Evolutionary conservation across 139 green algal species (phyloP).

Genomic region (Picochlorum sp.): DNA sequence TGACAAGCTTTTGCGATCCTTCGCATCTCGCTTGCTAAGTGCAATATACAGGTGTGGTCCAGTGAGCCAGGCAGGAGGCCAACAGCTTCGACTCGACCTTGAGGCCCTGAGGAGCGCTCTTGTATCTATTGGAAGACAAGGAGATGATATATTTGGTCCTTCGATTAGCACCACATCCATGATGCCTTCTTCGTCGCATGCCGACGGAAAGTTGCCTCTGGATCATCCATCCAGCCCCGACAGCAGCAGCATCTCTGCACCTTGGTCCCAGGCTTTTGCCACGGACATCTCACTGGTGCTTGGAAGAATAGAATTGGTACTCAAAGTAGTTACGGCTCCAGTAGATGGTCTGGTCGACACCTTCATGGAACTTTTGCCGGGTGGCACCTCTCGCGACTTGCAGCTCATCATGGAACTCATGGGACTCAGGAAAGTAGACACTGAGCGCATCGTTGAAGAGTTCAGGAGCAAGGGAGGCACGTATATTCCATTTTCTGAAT

Average conservation of each 20-base stretch:
- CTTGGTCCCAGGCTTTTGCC: conserved; percentile 8
- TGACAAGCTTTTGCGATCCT: conserved; percentile 83
- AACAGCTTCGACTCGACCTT: conserved; percentile 67
- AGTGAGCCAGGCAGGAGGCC: conserved; percentile 35
- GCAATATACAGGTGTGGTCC: conserved; percentile 42
- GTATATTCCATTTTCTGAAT: neutral
- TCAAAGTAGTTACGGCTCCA: conserved; percentile 71
- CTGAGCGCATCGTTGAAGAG: neutral
- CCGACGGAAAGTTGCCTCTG: neutral
- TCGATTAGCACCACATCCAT: no score
- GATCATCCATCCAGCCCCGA: conserved; percentile 1
- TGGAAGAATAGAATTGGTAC: conserved; percentile 49
- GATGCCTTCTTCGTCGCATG: no score
- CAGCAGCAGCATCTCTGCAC: conserved; percentile 1
- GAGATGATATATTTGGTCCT: neutral
- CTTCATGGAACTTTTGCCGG: conserved; percentile 59
- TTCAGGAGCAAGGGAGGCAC: neutral
- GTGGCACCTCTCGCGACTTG: conserved; percentile 43
- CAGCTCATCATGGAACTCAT: conserved; percentile 66
- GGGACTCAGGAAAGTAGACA: conserved; percentile 2
- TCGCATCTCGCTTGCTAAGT: conserved; percentile 69
- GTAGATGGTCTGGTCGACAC: conserved; percentile 54
- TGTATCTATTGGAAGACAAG: conserved; percentile 16
- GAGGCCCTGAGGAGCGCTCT: conserved; percentile 50
- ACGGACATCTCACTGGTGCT: conserved; percentile 38